phyloP scores from a whole-genome alignment of 768 basidiomycete genomes.

The Cystobasidium onofrii region DNA sequence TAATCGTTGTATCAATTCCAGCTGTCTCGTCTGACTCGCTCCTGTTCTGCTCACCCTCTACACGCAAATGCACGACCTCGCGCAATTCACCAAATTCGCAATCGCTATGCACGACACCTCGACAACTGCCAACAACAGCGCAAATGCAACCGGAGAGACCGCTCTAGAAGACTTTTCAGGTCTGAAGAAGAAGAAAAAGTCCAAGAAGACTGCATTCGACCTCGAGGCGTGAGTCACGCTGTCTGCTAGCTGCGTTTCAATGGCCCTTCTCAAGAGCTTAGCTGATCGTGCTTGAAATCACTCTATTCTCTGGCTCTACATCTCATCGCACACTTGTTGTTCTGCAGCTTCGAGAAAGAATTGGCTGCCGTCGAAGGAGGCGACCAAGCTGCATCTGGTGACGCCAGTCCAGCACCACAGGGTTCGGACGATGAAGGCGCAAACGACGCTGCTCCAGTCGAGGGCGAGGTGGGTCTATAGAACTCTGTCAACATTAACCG shows the following conservation, averaged over 20 bases:
- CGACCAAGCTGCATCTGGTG: constrained; percentile 48
- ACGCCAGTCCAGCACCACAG: constrained; percentile 52
- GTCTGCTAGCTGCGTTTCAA: neutral
- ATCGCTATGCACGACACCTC: neutral
- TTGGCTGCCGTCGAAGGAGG: constrained; percentile 60
- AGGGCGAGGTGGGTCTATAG: constrained; percentile 40
- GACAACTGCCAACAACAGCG: neutral
- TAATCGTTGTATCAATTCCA: neutral
- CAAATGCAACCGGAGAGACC: constrained; percentile 46
- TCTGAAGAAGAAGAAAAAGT: constrained; percentile 59
- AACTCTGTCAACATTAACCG: too few relatives aligned
- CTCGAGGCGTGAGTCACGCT: constrained; percentile 59
- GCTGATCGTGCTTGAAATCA: neutral
- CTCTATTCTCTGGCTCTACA: neutral
- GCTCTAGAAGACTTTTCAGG: constrained; percentile 90
- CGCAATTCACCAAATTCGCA: neutral
- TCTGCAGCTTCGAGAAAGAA: constrained; percentile 65
- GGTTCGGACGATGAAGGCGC: constrained; percentile 36
- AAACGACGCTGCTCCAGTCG: constrained; percentile 33
- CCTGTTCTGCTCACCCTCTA: neutral
- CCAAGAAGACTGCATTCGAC: constrained; percentile 79
- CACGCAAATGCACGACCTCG: too few relatives aligned
- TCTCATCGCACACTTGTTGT: neutral
- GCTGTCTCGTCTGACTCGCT: neutral
- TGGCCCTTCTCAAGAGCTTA: too few relatives aligned